Evolutionary conservation across 257 asterid species (phyloP), one percentile per base, ranked within the genome.

Genomic region (Agastache rugosa): DNA sequence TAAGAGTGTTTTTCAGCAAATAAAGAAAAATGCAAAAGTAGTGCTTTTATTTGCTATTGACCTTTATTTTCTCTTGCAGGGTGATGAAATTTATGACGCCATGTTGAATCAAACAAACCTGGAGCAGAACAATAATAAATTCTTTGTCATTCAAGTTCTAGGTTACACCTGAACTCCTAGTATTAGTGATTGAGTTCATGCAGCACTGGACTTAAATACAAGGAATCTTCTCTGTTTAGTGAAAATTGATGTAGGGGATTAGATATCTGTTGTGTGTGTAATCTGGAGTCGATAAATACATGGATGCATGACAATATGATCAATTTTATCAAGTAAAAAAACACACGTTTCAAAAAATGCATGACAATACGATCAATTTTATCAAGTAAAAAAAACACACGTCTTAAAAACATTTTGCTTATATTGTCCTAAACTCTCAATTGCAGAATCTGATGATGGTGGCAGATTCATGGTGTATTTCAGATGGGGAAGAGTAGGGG

Each of bases 401-500:
- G 17, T 56, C 56, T 25, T 16, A 23, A 69, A 42, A 50, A 37
- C 14, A 29, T 69, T 67, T 27, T 60, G 67, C 39, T 45, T 25
- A 74, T 56, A 37, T 7, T 29, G 11, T 50, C 59, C 44, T 63
- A 39, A 76, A 73, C 76, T 63, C 70, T 29, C 75, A 71, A 72
- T 76, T 82, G 87, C 90, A 93, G 98, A 93, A 79, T 90, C 92
- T 31, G 97, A 93, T 74, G 96, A 66, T 55, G 91, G 96, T 20
- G 87, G 90, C 66, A 87, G 80, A 76, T 91, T 78, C 86, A 86
- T 90, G 85, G 87, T 91, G 63, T 91, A 88, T 80, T 76, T 45
- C 61, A 86, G 96, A 88, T 93, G 98, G 98, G 98, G 98, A 66
- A 90, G 98, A 86, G 98, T 91, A 81, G 98, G 98, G n/a, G 82